phyloP scores from a whole-genome alignment of 805 yeast genomes.

The Starmerella ratchasimensis region DNA sequence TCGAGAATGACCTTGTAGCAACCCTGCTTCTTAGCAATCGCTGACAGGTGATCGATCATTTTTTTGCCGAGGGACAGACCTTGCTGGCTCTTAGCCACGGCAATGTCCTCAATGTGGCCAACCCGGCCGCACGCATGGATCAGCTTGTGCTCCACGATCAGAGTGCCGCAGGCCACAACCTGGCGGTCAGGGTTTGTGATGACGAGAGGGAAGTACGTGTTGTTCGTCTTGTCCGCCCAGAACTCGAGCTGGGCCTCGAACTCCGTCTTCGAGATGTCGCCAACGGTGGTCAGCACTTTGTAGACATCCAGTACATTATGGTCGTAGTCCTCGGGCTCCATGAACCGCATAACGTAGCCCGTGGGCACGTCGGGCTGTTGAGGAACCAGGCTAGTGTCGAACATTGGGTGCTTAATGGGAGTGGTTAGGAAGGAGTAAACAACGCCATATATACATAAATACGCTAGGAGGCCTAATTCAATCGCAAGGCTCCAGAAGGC shows the following conservation, averaged over 20 bases:
- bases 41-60: slow-evolving; percentile 48
- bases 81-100: slow-evolving; percentile 60
- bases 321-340: slow-evolving; percentile 41
- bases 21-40: slow-evolving; percentile 44
- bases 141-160: slow-evolving; percentile 61
- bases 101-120: slow-evolving; percentile 92
- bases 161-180: slow-evolving; percentile 74
- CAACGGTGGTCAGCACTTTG: slow-evolving; percentile 67
- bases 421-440: no score
- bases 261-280: slow-evolving; percentile 40
- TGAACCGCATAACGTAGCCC: slow-evolving; percentile 54
- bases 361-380: slow-evolving; percentile 5
- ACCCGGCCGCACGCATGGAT: slow-evolving; percentile 76
- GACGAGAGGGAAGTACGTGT: slow-evolving; percentile 54
- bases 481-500: no score
- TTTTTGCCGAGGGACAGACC: slow-evolving; percentile 69
- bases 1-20: slow-evolving; percentile 85
- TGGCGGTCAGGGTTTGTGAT: slow-evolving; percentile 34
- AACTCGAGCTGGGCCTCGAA: slow-evolving; percentile 40
- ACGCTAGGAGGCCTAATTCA: no score
- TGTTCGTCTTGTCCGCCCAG: slow-evolving; percentile 33
- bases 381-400: not conserved
- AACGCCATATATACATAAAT: no score
- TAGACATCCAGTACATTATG: slow-evolving; percentile 54
- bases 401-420: no score